Percentiles rank a stretch among this genome's conserved stretches.
Evolutionary conservation across 2,329 filamentous ascomycete species (phyloP).

Genomic region (Penicillium sp.): DNA sequence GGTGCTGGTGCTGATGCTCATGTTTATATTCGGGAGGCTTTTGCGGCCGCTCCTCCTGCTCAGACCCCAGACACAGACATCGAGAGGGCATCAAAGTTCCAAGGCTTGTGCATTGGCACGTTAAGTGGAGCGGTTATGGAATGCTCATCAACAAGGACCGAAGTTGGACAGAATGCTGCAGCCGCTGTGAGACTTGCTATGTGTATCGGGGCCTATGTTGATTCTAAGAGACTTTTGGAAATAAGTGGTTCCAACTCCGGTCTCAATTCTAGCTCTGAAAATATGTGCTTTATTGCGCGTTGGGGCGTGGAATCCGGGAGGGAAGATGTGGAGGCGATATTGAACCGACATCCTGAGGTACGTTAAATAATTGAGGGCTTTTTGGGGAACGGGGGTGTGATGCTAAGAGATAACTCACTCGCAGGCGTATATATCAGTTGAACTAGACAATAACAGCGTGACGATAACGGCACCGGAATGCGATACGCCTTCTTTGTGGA

Average conservation of each 20-base stretch:
- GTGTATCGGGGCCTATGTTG: slow-evolving; percentile 7
- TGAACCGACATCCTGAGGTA: slow-evolving; percentile 2
- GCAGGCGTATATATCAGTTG: slow-evolving; percentile 7
- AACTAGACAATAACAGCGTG: not conserved
- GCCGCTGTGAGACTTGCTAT: slow-evolving; percentile 1
- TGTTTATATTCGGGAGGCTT: not conserved
- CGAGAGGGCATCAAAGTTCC: not conserved
- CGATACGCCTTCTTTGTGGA: not conserved
- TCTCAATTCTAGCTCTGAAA: not conserved
- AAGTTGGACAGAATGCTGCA: not conserved
- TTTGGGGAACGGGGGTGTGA: not conserved
- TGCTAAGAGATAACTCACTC: not conserved
- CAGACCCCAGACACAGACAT: not conserved
- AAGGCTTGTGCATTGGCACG: slow-evolving; percentile 7
- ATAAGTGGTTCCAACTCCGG: not conserved
- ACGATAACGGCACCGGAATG: not conserved
- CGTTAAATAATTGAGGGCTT: not conserved
- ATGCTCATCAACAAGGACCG: not conserved
- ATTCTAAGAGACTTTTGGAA: not conserved
- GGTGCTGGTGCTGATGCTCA: not conserved
- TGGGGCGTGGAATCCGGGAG: not conserved
- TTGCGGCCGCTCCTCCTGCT: not conserved
- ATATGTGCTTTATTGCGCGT: slow-evolving; percentile 2
- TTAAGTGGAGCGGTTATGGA: slow-evolving; percentile 1
- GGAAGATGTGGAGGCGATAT: not conserved